A percentile compares a stretch with the other conserved stretches of the same genome.
Conservation (phyloP, 805 yeast species). For the Naumovozyma baii region DNA sequence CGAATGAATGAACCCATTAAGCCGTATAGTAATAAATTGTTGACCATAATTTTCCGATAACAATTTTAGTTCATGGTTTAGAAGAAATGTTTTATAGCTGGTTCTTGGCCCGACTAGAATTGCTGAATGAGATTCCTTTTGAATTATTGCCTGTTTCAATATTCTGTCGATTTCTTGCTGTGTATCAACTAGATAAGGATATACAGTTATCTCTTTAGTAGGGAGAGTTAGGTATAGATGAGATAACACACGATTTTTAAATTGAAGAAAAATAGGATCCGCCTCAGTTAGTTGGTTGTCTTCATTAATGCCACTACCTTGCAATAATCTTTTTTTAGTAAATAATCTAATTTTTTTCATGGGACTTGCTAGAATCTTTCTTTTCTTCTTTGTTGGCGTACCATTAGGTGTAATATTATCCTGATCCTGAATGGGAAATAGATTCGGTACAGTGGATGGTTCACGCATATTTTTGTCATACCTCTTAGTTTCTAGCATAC, state of each 20-base stretch:
- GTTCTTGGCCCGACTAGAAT: constrained; percentile 73
- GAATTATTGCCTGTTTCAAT: constrained; percentile 53
- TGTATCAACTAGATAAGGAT: constrained; percentile 14
- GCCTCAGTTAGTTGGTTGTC: neutral
- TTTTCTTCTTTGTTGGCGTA: neutral
- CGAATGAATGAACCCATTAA: constrained; percentile 63
- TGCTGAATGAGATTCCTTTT: constrained; percentile 72
- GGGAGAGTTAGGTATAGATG: constrained; percentile 18
- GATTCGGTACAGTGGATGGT: neutral
- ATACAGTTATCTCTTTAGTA: constrained; percentile 12
- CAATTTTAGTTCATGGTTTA: constrained; percentile 46
- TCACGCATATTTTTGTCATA: too few species aligned
- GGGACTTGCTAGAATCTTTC: neutral
- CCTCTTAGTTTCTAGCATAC: too few species aligned
- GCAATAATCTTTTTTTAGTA: neutral
- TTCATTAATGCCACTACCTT: neutral
- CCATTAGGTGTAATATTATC: neutral
- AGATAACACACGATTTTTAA: constrained; percentile 16
- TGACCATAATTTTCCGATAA: constrained; percentile 34
- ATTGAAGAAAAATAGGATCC: constrained; percentile 11
- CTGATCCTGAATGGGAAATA: neutral
- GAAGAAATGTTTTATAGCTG: constrained; percentile 60
- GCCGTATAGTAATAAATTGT: constrained; percentile 50
- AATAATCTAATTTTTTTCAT: neutral
- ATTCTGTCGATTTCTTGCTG: constrained; percentile 43